Evolutionary conservation across 2,329 filamentous ascomycete genomes (phyloP).

Genomic region (Fusarium sublunatum): DNA sequence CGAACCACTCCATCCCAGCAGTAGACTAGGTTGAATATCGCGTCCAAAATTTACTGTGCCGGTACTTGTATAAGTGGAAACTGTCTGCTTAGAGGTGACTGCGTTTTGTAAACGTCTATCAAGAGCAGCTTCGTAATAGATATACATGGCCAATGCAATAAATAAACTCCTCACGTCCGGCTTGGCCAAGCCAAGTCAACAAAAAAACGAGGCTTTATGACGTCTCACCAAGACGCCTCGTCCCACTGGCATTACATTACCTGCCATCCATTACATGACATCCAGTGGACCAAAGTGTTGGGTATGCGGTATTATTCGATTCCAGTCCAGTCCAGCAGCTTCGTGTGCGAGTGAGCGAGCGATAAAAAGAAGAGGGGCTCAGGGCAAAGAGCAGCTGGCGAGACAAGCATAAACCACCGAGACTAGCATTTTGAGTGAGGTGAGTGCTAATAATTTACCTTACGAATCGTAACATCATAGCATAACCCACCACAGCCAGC

Average conservation of each 20-base stretch:
- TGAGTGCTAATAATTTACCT: constrained; percentile 38
- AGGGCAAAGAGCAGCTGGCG: constrained; percentile 20
- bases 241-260: constrained; percentile 25
- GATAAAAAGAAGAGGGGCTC: constrained; percentile 27
- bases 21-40: constrained; percentile 21
- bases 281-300: constrained; percentile 30
- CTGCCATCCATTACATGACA: constrained; percentile 13
- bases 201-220: constrained; percentile 32
- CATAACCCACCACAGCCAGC: constrained; percentile 14
- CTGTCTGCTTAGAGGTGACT: not conserved
- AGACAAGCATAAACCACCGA: constrained; percentile 39
- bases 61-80: not conserved
- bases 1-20: constrained; percentile 40
- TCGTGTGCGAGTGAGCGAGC: constrained; percentile 21
- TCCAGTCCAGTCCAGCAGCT: constrained; percentile 5
- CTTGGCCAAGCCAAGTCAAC: constrained; percentile 13
- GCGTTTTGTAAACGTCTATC: not conserved
- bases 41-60: constrained; percentile 2
- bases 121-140: not conserved
- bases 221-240: constrained; percentile 27
- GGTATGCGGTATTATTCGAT: constrained; percentile 35
- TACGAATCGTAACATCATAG: constrained; percentile 37
- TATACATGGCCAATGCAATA: constrained; percentile 7
- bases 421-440: constrained; percentile 32
- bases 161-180: constrained; percentile 6